These are phyloP conservation scores for Penicillium chermesinum DNA, from an alignment of 495 filamentous ascomycete species.

Conservation along the genomic window DNA sequence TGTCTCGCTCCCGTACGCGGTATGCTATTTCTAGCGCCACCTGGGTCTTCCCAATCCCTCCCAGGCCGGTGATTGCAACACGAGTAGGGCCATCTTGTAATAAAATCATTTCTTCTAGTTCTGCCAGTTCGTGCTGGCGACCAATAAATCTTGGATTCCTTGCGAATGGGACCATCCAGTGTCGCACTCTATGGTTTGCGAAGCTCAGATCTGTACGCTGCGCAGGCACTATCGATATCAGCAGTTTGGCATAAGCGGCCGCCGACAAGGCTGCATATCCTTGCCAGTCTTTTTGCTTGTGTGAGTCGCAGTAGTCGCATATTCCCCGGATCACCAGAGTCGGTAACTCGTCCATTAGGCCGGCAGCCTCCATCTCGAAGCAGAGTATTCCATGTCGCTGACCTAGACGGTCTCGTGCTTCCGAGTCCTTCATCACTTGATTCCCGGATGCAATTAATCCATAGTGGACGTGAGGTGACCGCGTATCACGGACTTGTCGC, in stretches of 20 bases:
- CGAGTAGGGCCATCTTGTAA: neutral
- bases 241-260: neutral
- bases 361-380: slow-evolving; percentile 9
- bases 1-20: slow-evolving; percentile 28
- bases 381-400: neutral
- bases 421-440: slow-evolving; percentile 31
- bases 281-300: slow-evolving; percentile 5
- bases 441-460: slow-evolving; percentile 37
- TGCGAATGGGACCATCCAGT: slow-evolving; percentile 19
- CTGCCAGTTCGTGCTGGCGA: slow-evolving; percentile 17
- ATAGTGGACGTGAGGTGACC: slow-evolving; percentile 23
- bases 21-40: slow-evolving; percentile 46
- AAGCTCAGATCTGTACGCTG: neutral
- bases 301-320: slow-evolving; percentile 4
- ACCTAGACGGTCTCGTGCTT: slow-evolving; percentile 16
- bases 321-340: slow-evolving; percentile 2
- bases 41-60: slow-evolving; percentile 49
- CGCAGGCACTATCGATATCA: neutral
- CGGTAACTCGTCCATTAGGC: neutral
- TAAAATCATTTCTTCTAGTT: slow-evolving; percentile 1
- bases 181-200: neutral
- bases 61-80: slow-evolving; percentile 38
- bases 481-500: slow-evolving; percentile 4
- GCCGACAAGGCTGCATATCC: neutral
- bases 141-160: slow-evolving; percentile 26